A percentile compares a stretch with the other conserved stretches of the same genome.
Evolutionary conservation across 768 basidiomycete genomes (phyloP).

Genomic region (Mycena leptocephala): DNA sequence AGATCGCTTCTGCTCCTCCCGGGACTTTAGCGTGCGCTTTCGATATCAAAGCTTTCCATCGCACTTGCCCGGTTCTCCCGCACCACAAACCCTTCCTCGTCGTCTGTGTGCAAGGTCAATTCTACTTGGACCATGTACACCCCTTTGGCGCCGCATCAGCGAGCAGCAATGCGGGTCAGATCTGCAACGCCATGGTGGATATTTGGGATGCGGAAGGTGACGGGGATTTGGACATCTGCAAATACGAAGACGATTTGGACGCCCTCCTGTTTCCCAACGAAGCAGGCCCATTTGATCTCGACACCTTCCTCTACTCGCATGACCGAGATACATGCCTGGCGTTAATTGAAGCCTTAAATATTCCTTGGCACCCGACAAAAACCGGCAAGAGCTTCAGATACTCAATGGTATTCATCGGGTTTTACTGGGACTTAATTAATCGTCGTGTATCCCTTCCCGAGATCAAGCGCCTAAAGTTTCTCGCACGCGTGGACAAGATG

Average conservation of each 20-base stretch:
- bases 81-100: slow-evolving; percentile 27
- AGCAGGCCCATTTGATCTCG: background rate
- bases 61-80: slow-evolving; percentile 31
- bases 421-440: slow-evolving; percentile 46
- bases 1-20: slow-evolving; percentile 38
- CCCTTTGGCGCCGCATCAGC: no score
- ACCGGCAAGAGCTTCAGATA: slow-evolving; percentile 40
- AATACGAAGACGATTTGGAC: slow-evolving; percentile 38
- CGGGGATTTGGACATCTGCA: background rate
- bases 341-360: slow-evolving; percentile 29
- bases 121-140: no score
- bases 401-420: slow-evolving; percentile 45
- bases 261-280: background rate
- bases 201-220: slow-evolving; percentile 7
- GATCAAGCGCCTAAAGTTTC: slow-evolving; percentile 44
- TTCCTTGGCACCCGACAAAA: slow-evolving; percentile 44
- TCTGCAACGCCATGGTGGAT: slow-evolving; percentile 31
- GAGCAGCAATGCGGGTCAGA: slow-evolving; percentile 36
- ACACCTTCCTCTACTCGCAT: slow-evolving; percentile 27
- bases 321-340: slow-evolving; percentile 22
- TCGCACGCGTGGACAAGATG: slow-evolving; percentile 11
- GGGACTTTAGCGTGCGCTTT: slow-evolving; percentile 38
- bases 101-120: no score
- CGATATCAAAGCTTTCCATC: slow-evolving; percentile 40
- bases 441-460: slow-evolving; percentile 44